phyloP scores from a whole-genome alignment of 2,329 filamentous ascomycete species.

The Fusarium avenaceum region DNA sequence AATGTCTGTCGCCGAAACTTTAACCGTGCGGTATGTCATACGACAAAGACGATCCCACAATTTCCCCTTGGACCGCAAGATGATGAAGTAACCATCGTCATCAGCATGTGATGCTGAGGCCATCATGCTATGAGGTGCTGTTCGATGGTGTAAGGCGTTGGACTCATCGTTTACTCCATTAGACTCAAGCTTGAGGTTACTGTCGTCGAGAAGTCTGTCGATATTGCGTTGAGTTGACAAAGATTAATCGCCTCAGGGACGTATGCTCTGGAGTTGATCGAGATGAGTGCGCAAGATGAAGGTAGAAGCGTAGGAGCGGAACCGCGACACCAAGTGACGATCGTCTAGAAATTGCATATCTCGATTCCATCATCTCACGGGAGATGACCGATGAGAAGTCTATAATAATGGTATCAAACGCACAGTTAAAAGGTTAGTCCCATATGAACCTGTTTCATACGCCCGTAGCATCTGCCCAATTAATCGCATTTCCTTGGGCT shows the following conservation, averaged over 20 bases:
- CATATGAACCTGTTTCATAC: not conserved
- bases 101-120: conserved; percentile 33
- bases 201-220: conserved; percentile 53
- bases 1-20: not conserved
- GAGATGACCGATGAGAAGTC: not conserved
- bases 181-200: conserved; percentile 57
- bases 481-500: conserved; percentile 8
- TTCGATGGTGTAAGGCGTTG: conserved; percentile 24
- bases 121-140: conserved; percentile 7
- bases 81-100: conserved; percentile 25
- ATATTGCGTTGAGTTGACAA: conserved; percentile 49
- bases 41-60: conserved; percentile 13
- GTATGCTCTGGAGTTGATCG: conserved; percentile 2
- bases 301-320: not conserved
- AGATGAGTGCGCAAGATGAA: not conserved
- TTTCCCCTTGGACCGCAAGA: conserved; percentile 6
- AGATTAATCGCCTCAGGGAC: conserved; percentile 11
- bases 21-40: conserved; percentile 28
- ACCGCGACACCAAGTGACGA: not conserved
- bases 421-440: conserved; percentile 18
- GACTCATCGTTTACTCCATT: conserved; percentile 29
- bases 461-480: not conserved
- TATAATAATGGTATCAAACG: conserved; percentile 29
- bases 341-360: too few species aligned
- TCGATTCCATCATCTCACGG: not conserved